Base-by-base conservation (phyloP, 805 yeast genomes). In the Candida ascalaphidarum region DNA sequence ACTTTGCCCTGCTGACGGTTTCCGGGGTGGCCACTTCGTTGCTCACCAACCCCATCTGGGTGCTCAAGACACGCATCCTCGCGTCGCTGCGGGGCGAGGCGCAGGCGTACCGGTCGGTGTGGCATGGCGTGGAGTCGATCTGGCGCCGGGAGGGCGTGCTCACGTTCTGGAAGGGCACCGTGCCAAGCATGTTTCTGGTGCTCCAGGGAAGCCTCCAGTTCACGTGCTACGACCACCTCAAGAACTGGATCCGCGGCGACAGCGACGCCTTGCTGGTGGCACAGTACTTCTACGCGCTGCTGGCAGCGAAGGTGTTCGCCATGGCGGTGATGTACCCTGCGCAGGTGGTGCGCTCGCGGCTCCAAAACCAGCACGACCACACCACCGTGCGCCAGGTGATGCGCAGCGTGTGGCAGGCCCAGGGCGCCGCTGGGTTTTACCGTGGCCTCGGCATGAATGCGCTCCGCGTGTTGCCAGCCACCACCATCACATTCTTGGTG, bases 1-100 rank as follows among this genome's bases (percentile, higher is more conserved):
- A 50, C 34, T 59, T 61, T 29, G 44, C 53, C 4, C 52, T 63
- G 5, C 56, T 63, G 2, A 33, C 60, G 2, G 22, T 55, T 11
- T 86, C 96, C 0, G 98, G 98, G 0, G 45, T 76, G 22, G 44
- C 76, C 4, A 84, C 96, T 0, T 71, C 94, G 1, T 31, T 84
- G 0, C 23, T 82, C 11, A 88, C 98, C 1, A 92, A 86, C 47
- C 98, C 98, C 1, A 70, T 89, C 8, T 89, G 98, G 98, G 95
- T 92, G 2, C 51, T 92, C 12, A 92, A 92, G 52, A 92, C 98
- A 0, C 65, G 97, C 36, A 79, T 89, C 39, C 65, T 88, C 43
- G 75, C 86, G 12, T 70, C 72, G 2, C 54, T 70, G 2, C 53
- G 57, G 21, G 34, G 35, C 2, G 40, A 57, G 0, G 60, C 62